phyloP scores from a whole-genome alignment of 495 filamentous ascomycete species.

The Talaromyces borbonicus region DNA sequence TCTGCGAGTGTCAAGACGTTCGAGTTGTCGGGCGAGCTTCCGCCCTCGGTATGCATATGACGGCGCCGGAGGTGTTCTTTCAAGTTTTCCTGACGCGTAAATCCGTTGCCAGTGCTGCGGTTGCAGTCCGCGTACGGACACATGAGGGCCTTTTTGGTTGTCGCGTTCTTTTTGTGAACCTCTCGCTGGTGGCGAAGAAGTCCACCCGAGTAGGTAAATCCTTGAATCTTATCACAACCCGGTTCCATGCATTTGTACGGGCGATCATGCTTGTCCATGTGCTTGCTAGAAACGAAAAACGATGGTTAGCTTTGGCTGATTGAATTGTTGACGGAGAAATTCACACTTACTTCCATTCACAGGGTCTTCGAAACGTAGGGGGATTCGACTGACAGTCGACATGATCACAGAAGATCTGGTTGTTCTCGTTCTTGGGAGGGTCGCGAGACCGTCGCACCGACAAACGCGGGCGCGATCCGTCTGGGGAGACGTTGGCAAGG shows the following conservation, averaged over 20 bases:
- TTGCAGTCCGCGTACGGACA: conserved; percentile 83
- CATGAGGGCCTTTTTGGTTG: conserved; percentile 69
- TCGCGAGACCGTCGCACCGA: conserved; percentile 42
- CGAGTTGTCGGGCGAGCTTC: conserved; percentile 26
- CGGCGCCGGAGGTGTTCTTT: conserved; percentile 86
- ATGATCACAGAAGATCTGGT: conserved; percentile 60
- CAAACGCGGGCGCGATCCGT: conserved; percentile 34
- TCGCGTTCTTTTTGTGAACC: conserved; percentile 78
- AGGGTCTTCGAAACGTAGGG: conserved; percentile 65
- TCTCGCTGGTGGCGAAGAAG: conserved; percentile 82
- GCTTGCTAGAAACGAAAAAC: conserved; percentile 55
- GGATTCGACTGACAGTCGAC: conserved; percentile 44
- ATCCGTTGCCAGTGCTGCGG: conserved; percentile 67
- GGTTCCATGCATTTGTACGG: conserved; percentile 73
- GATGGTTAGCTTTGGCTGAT: conserved; percentile 5
- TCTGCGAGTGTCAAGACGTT: conserved; percentile 20
- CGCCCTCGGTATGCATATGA: conserved; percentile 48
- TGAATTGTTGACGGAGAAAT: background rate
- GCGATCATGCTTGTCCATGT: conserved; percentile 94
- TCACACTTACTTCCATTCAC: conserved; percentile 85
- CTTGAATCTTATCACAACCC: conserved; percentile 78
- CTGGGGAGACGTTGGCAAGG: conserved; percentile 17
- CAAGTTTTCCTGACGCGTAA: conserved; percentile 83
- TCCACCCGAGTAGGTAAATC: conserved; percentile 89
- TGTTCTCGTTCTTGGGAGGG: conserved; percentile 54